Percentiles rank a stretch among this genome's conserved stretches.
Conservation (phyloP, 176 grass and related monocot genomes). For the Poa annua region DNA sequence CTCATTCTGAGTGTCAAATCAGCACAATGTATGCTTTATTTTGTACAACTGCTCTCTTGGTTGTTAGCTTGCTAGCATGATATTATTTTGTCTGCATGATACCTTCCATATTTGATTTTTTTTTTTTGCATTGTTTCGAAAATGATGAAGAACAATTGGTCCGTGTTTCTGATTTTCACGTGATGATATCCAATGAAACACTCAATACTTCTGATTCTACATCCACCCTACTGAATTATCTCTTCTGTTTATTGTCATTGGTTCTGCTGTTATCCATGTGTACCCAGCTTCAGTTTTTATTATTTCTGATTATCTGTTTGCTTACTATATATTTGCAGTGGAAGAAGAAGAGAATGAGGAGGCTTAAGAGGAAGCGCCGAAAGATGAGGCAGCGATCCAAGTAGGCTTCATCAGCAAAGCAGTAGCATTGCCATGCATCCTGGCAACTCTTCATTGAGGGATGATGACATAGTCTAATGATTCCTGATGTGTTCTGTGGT, state of each 20-base stretch:
- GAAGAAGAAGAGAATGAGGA: conserved; percentile 98
- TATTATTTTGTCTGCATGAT: not conserved
- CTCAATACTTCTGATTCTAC: conserved; percentile 35
- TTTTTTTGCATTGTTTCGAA: not conserved
- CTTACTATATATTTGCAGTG: conserved; percentile 24
- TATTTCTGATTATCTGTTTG: not conserved
- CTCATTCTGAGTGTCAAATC: conserved; percentile 59
- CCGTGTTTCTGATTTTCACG: conserved; percentile 56
- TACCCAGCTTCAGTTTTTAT: not conserved
- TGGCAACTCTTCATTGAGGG: not conserved
- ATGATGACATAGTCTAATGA: not conserved
- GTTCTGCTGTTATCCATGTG: not conserved
- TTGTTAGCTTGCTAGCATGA: too few relatives aligned
- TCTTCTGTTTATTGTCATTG: too few relatives aligned
- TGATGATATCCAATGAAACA: conserved; percentile 49
- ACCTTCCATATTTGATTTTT: too few relatives aligned
- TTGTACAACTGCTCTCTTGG: too few relatives aligned
- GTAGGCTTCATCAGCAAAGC: not conserved
- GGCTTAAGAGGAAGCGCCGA: conserved; percentile 89
- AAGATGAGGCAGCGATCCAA: conserved; percentile 92
- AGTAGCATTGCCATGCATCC: not conserved
- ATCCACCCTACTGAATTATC: too few relatives aligned
- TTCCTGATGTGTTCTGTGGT: not conserved
- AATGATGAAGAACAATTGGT: conserved; percentile 51
- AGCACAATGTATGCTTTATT: too few relatives aligned